phyloP scores from a whole-genome alignment of 2,329 filamentous ascomycete genomes.

The Thielaviopsis punctulata region DNA sequence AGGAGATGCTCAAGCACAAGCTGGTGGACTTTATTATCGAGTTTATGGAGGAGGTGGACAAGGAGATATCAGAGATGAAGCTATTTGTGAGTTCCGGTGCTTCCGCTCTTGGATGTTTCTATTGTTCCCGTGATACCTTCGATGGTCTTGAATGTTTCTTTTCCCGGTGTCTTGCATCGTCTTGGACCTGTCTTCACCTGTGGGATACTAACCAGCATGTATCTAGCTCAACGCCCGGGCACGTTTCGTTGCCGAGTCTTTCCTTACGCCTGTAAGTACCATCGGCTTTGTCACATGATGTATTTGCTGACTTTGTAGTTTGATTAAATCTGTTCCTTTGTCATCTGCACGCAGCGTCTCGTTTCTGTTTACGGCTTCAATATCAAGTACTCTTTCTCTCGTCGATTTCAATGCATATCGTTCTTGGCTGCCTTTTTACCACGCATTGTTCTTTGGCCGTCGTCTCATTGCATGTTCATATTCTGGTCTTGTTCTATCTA shows the following conservation, averaged over 20 bases:
- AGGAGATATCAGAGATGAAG: slow-evolving; percentile 99
- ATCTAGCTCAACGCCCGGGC: slow-evolving; percentile 80
- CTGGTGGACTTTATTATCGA: slow-evolving; percentile 98
- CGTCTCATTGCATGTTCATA: no score
- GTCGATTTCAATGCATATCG: no score
- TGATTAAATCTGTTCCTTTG: slow-evolving; percentile 6
- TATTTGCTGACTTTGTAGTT: slow-evolving; percentile 1
- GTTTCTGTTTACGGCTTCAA: neutral
- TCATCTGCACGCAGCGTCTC: neutral
- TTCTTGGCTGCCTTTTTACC: no score
- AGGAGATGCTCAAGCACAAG: slow-evolving; percentile 98
- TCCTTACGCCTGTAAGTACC: slow-evolving; percentile 67
- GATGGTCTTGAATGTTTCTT: no score
- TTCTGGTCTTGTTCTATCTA: no score
- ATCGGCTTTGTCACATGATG: no score
- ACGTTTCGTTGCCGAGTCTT: slow-evolving; percentile 95
- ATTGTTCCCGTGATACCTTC: no score
- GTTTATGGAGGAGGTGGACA: slow-evolving; percentile 99
- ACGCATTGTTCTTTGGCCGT: no score
- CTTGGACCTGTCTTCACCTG: no score
- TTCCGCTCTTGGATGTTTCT: neutral
- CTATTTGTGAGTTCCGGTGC: slow-evolving; percentile 58
- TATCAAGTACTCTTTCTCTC: neutral
- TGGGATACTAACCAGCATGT: slow-evolving; percentile 13
- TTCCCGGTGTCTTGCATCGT: no score